Conservation (phyloP, 352 stramenopile species). For the Phytophthora sansomeana region DNA sequence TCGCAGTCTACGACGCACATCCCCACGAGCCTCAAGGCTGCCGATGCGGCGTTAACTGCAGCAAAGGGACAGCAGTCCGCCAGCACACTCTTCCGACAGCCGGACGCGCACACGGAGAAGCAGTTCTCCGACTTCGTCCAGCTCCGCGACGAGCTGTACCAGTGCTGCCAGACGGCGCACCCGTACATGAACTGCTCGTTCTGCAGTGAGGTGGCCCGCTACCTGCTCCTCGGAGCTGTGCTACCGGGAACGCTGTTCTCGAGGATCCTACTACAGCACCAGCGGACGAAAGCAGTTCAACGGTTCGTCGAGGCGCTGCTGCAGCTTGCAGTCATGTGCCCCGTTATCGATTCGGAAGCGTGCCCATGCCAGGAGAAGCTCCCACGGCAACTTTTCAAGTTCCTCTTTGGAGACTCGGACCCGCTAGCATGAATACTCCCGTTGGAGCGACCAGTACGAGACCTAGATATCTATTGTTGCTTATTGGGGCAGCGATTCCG, state of each 20-base stretch:
- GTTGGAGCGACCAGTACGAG: too few relatives aligned
- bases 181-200: conserved; percentile 33
- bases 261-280: conserved; percentile 16
- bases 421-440: conserved; percentile 5
- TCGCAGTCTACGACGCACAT: conserved; percentile 25
- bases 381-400: conserved; percentile 18
- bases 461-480: too few relatives aligned
- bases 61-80: conserved; percentile 2
- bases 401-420: conserved; percentile 14
- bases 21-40: conserved; percentile 22
- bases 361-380: conserved; percentile 32
- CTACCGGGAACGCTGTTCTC: conserved; percentile 21
- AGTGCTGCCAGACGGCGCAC: conserved; percentile 32
- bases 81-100: conserved; percentile 13
- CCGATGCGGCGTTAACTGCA: not conserved
- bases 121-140: conserved; percentile 40
- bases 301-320: conserved; percentile 26
- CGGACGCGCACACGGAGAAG: conserved; percentile 20
- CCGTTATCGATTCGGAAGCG: conserved; percentile 3
- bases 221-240: conserved; percentile 35
- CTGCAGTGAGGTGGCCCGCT: conserved; percentile 43
- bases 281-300: conserved; percentile 24
- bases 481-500: conserved; percentile 4
- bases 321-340: conserved; percentile 15
- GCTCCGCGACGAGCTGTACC: conserved; percentile 43